These are phyloP conservation scores for Ustilago bromivora DNA, from an alignment of 1,284 basidiomycete species.

Conservation along the genomic window DNA sequence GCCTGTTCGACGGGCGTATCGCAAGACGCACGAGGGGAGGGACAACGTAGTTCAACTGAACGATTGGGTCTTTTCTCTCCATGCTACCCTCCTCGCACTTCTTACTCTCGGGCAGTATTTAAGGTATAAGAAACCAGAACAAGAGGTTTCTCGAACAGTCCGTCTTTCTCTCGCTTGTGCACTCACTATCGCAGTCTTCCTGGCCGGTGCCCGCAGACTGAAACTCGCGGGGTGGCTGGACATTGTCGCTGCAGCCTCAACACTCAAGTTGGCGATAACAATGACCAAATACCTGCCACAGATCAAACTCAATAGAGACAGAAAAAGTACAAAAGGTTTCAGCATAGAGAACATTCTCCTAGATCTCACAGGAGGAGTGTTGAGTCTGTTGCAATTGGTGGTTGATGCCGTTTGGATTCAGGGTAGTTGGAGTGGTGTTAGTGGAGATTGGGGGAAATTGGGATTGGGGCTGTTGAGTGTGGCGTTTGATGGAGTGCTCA, in stretches of 20 bases:
- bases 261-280: conserved; percentile 70
- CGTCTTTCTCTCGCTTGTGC: conserved; percentile 14
- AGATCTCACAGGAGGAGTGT: conserved; percentile 68
- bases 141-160: conserved; percentile 13
- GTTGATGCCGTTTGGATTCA: conserved; percentile 62
- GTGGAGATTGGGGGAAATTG: conserved; percentile 67
- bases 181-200: conserved; percentile 15
- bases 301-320: conserved; percentile 66
- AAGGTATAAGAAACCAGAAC: neutral
- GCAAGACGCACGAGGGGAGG: conserved; percentile 37
- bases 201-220: conserved; percentile 14
- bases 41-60: conserved; percentile 57
- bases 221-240: conserved; percentile 37
- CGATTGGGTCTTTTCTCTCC: conserved; percentile 54
- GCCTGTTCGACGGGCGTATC: conserved; percentile 51
- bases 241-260: conserved; percentile 59
- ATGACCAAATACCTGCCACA: conserved; percentile 68
- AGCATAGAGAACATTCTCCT: conserved; percentile 70
- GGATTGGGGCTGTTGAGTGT: conserved; percentile 69
- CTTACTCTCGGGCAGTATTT: conserved; percentile 27
- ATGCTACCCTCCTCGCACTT: conserved; percentile 42
- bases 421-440: conserved; percentile 61
- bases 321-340: conserved; percentile 70
- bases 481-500: conserved; percentile 69
- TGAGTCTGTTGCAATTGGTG: conserved; percentile 64